Base-by-base conservation (phyloP, 2,329 filamentous ascomycete genomes). In the Ascochyta rabiei region DNA sequence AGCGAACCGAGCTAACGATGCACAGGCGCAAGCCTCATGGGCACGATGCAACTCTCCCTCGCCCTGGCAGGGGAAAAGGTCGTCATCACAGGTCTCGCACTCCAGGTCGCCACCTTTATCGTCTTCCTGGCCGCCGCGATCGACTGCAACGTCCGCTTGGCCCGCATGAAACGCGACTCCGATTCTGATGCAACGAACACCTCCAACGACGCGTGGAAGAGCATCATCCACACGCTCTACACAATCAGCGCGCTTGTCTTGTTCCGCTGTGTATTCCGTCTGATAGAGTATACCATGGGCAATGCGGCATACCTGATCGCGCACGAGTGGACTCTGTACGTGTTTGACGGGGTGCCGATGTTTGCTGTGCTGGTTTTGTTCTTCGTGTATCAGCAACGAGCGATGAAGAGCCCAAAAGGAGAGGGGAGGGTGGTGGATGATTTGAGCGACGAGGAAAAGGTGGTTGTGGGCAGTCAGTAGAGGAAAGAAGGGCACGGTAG, bases 201-300 rank as follows among this genome's bases (percentile, higher is more conserved):
- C 28, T 30, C 28, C 12, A 31, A 31, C 12, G 35, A 4, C 6
- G 46, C 61, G 1, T 72, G 71, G 70, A 63, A 48, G 41, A 69
- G 60, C 52, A 67, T 70, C 53, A 50, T 73, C 2, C 65, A 63
- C 57, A 73, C 75, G 0, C 70, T 85, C 16, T 84, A 84, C 62
- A 56, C 66, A 4, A 74, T 78, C 41, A 80, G 77, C 60, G 58
- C 70, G 1, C 66, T 84, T 16, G 81, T 85, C 58, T 70, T 85
- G 48, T 56, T 82, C 10, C 76, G 83, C 33, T 80, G 75, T 31
- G 62, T 81, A 1, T 82, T 83, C 56, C 76, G 82, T 28, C 68
- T 84, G 19, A 67, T 79, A 8, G 82, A 84, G 67, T 85, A 82
- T 57, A 60, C 73, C 0, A 71, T 77, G 66, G 81, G 81, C 0